Percentiles rank a stretch among this genome's conserved stretches.
These are phyloP conservation scores for Mycena kentingensis DNA, from an alignment of 768 basidiomycete species.

Conservation along the genomic window DNA sequence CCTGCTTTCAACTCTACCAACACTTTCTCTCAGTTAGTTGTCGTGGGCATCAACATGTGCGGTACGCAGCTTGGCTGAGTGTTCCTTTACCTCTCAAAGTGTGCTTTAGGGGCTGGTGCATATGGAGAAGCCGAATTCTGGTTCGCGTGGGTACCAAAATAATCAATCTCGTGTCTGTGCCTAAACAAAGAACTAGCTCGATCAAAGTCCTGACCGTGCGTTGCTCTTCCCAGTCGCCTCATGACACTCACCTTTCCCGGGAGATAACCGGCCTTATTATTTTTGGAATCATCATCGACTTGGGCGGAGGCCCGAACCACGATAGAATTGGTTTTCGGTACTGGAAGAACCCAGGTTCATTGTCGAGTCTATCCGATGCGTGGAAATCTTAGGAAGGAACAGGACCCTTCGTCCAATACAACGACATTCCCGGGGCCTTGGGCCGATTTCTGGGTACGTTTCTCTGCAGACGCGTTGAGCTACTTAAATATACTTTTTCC, in stretches of 20 bases:
- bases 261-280: conserved; percentile 70
- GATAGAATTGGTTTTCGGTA: conserved; percentile 68
- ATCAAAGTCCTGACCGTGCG: conserved; percentile 77
- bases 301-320: conserved; percentile 85
- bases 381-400: not conserved
- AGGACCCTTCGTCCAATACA: conserved; percentile 81
- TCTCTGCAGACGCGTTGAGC: conserved; percentile 33
- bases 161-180: not conserved
- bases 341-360: conserved; percentile 70
- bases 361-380: not conserved
- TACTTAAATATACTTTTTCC: not conserved
- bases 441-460: conserved; percentile 72
- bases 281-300: conserved; percentile 72
- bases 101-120: conserved; percentile 49
- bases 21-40: conserved; percentile 51
- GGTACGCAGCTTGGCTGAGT: conserved; percentile 35
- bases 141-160: conserved; percentile 61
- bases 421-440: conserved; percentile 60
- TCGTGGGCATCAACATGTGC: conserved; percentile 72
- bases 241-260: not conserved
- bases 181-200: conserved; percentile 40
- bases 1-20: not conserved
- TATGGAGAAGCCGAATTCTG: conserved; percentile 87
- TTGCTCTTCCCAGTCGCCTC: not conserved
- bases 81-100: not conserved